These are phyloP conservation scores for Phytophthora sojae DNA, from an alignment of 352 stramenopile genomes.

Conservation along the genomic window DNA sequence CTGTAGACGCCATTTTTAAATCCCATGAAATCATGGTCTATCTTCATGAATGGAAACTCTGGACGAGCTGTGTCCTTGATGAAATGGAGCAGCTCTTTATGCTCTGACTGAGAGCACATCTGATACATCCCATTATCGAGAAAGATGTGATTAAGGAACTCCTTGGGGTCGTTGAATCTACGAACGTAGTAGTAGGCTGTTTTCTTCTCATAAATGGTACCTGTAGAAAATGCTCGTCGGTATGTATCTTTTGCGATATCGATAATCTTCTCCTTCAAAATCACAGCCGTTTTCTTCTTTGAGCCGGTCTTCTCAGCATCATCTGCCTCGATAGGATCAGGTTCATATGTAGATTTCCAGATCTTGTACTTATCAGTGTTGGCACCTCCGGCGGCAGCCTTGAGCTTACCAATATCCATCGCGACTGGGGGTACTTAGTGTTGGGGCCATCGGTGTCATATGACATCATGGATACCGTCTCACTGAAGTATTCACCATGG, in stretches of 20 bases:
- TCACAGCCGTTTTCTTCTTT: not conserved
- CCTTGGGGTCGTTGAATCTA: not conserved
- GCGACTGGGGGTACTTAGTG: too few species aligned
- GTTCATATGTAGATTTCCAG: not conserved
- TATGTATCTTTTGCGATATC: not conserved
- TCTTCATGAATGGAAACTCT: not conserved
- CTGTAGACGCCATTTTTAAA: not conserved
- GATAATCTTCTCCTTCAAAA: not conserved
- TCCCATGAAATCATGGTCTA: constrained; percentile 1
- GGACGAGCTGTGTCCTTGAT: not conserved
- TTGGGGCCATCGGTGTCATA: too few species aligned
- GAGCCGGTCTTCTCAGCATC: not conserved
- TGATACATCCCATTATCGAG: not conserved
- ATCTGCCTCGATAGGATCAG: not conserved
- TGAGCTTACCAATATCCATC: not conserved
- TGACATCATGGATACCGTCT: too few species aligned
- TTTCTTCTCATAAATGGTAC: not conserved
- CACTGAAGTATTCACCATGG: too few species aligned
- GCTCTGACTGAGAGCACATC: not conserved
- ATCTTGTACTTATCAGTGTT: not conserved
- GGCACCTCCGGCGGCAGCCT: not conserved
- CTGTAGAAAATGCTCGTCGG: not conserved
- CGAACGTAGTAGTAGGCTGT: not conserved
- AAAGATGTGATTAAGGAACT: constrained; percentile 1
- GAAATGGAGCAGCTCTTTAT: constrained; percentile 1